Percentiles rank a stretch among this genome's conserved stretches.
phyloP scores from a whole-genome alignment of 1,284 basidiomycete species.

The Ustilago cynodontis region DNA sequence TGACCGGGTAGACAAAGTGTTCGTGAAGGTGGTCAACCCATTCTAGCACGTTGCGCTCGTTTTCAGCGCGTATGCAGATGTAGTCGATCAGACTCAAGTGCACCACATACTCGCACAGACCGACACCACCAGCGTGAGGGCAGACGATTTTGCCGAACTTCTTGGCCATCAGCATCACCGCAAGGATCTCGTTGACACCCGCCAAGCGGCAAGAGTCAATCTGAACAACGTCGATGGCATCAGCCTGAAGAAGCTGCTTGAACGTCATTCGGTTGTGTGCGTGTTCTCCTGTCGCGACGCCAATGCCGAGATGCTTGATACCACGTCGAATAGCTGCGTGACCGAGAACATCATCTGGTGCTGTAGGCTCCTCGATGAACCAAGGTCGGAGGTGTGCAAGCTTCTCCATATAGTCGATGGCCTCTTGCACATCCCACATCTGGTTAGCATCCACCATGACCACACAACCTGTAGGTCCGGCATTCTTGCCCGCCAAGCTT shows the following conservation, averaged over 20 bases:
- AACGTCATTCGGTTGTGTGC: slow-evolving; percentile 94
- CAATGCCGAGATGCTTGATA: slow-evolving; percentile 84
- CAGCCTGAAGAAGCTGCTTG: slow-evolving; percentile 92
- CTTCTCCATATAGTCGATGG: slow-evolving; percentile 88
- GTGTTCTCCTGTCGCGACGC: slow-evolving; percentile 95
- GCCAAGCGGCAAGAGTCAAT: slow-evolving; percentile 94
- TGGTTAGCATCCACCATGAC: slow-evolving; percentile 98
- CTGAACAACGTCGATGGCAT: slow-evolving; percentile 94
- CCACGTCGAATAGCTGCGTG: slow-evolving; percentile 84
- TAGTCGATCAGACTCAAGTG: slow-evolving; percentile 81
- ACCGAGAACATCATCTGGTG: slow-evolving; percentile 68
- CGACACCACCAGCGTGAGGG: slow-evolving; percentile 94
- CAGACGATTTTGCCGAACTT: slow-evolving; percentile 79
- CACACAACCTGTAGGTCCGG: slow-evolving; percentile 90
- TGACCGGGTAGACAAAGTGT: slow-evolving; percentile 88
- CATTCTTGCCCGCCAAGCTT: slow-evolving; percentile 79
- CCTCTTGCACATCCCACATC: slow-evolving; percentile 93
- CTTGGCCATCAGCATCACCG: slow-evolving; percentile 91
- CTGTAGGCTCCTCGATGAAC: slow-evolving; percentile 75
- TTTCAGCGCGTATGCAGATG: slow-evolving; percentile 87
- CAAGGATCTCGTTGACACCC: slow-evolving; percentile 91
- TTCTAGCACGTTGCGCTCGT: slow-evolving; percentile 92
- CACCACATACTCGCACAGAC: slow-evolving; percentile 92
- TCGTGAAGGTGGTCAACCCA: slow-evolving; percentile 85
- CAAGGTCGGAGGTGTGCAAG: slow-evolving; percentile 89